phyloP scores from a whole-genome alignment of 1,284 basidiomycete genomes.

The Mycena sp. region DNA sequence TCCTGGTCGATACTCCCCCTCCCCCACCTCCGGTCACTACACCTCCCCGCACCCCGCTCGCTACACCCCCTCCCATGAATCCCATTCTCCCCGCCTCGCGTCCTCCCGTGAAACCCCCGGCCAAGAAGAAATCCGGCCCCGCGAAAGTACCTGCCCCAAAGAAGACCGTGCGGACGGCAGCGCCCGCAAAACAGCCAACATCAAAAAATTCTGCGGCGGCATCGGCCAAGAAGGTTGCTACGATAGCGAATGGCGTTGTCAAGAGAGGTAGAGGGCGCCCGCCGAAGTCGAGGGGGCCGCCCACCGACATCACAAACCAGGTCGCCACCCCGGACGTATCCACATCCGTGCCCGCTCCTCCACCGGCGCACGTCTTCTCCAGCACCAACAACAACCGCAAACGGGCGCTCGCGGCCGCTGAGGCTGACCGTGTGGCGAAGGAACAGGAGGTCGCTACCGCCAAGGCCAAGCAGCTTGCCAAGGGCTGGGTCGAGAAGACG shows the following conservation, averaged over 20 bases:
- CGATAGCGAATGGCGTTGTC: too few relatives aligned
- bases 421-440: neutral
- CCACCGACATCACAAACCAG: neutral
- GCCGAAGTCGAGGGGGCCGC: neutral
- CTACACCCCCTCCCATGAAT: neutral
- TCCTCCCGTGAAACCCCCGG: neutral
- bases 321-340: neutral
- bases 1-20: too few relatives aligned
- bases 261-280: neutral
- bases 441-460: neutral
- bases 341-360: neutral
- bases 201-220: too few relatives aligned
- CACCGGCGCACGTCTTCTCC: neutral
- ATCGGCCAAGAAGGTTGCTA: too few relatives aligned
- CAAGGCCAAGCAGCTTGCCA: neutral
- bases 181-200: neutral
- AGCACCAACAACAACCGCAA: neutral
- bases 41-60: neutral
- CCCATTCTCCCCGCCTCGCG: neutral
- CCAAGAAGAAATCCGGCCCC: neutral
- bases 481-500: neutral
- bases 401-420: too few relatives aligned
- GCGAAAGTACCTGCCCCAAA: neutral
- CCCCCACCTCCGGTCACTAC: neutral
- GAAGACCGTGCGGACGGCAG: neutral